These are phyloP conservation scores for Chlamydomonas schloesseri DNA, from an alignment of 139 green algal genomes.

Conservation along the genomic window DNA sequence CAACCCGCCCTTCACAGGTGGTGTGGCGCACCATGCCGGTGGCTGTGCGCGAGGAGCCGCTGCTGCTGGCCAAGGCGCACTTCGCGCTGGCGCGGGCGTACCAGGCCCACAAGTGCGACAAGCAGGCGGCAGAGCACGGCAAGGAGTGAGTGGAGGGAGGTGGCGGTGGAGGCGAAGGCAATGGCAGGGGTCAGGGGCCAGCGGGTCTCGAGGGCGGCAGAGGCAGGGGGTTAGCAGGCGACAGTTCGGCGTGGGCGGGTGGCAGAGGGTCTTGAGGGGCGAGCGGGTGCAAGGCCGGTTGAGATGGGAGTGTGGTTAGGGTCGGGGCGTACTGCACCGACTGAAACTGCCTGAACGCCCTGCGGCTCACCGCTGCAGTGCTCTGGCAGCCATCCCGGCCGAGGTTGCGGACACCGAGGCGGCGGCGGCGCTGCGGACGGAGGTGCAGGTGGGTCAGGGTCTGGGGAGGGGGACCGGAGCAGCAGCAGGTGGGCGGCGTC, in stretches of 20 bases:
- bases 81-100: slow-evolving; percentile 31
- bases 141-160: slow-evolving; percentile 20
- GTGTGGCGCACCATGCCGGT: slow-evolving; percentile 38
- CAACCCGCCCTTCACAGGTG: not conserved
- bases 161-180: not conserved
- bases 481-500: no score
- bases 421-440: not conserved
- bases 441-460: slow-evolving; percentile 2
- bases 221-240: no score
- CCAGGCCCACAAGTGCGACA: slow-evolving; percentile 26
- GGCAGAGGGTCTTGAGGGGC: no score
- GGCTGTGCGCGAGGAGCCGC: slow-evolving; percentile 17
- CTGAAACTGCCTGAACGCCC: no score
- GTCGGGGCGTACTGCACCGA: no score
- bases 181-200: no score
- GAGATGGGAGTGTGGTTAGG: no score
- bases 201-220: no score
- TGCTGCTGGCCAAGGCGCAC: slow-evolving; percentile 39
- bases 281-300: no score
- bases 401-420: slow-evolving; percentile 27
- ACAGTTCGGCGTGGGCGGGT: no score
- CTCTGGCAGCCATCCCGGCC: not conserved
- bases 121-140: slow-evolving; percentile 35
- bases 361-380: not conserved
- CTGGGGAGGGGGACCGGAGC: no score